phyloP scores from a whole-genome alignment of 208 protist genomes.

The Kentomonas sorsogonicus region DNA sequence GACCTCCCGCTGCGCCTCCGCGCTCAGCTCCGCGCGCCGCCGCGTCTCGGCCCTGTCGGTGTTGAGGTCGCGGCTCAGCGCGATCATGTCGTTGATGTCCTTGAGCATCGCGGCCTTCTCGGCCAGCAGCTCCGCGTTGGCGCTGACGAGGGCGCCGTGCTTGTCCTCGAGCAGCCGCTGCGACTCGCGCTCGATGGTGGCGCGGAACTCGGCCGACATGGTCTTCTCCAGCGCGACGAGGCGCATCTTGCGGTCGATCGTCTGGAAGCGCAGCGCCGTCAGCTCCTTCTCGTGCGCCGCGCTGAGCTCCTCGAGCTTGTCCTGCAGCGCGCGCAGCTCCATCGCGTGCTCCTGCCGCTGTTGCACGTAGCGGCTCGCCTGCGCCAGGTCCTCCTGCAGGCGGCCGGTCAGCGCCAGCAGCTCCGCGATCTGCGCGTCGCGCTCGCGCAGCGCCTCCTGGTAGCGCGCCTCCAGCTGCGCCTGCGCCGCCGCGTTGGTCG shows the following conservation, averaged over 20 bases:
- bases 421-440: constrained; percentile 51
- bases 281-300: constrained; percentile 57
- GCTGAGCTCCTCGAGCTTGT: constrained; percentile 48
- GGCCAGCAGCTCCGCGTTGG: constrained; percentile 37
- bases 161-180: constrained; percentile 34
- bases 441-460: constrained; percentile 43
- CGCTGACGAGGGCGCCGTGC: constrained; percentile 33
- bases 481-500: constrained; percentile 19
- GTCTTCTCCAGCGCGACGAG: constrained; percentile 68
- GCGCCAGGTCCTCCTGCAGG: constrained; percentile 58
- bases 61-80: constrained; percentile 42
- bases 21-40: constrained; percentile 43
- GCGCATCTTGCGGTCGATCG: constrained; percentile 77
- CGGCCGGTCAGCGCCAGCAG: constrained; percentile 38
- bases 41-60: constrained; percentile 35
- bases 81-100: constrained; percentile 67
- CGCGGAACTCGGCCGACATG: constrained; percentile 56
- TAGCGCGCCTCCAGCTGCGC: constrained; percentile 37
- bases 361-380: constrained; percentile 47
- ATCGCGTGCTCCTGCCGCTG: constrained; percentile 53
- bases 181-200: constrained; percentile 45
- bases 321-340: constrained; percentile 64
- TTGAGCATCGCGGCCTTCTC: constrained; percentile 43
- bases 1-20: constrained; percentile 49
- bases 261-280: constrained; percentile 65